These are phyloP conservation scores for Rhizopogon vesiculosus DNA, from an alignment of 768 basidiomycete genomes.

Conservation along the genomic window DNA sequence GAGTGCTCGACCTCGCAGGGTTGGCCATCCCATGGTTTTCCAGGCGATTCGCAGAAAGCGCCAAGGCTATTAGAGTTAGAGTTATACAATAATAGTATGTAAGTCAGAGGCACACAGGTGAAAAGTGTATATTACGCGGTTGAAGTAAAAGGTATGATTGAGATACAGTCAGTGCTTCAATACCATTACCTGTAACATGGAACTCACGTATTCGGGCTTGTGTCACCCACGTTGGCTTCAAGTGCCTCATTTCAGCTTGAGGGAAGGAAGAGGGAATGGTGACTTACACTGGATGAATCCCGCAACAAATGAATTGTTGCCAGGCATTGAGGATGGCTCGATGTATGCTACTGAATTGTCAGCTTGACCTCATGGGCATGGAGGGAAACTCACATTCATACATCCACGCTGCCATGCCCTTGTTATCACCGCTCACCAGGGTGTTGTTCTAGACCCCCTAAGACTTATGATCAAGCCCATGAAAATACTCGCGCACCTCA, in stretches of 20 bases:
- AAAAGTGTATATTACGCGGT: background rate
- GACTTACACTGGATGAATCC: slow-evolving; percentile 68
- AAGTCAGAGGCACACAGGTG: no score
- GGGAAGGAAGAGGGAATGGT: slow-evolving; percentile 1
- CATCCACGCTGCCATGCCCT: slow-evolving; percentile 79
- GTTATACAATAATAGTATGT: no score
- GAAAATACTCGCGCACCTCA: slow-evolving; percentile 35
- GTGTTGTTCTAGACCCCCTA: slow-evolving; percentile 61
- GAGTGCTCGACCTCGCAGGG: slow-evolving; percentile 68
- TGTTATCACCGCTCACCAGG: slow-evolving; percentile 77
- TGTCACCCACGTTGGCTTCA: slow-evolving; percentile 77
- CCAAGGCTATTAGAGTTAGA: slow-evolving; percentile 40
- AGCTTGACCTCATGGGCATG: background rate
- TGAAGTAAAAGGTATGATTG: background rate
- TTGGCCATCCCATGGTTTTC: slow-evolving; percentile 60
- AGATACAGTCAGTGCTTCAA: slow-evolving; percentile 4
- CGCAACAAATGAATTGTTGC: slow-evolving; percentile 66
- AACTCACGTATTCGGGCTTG: slow-evolving; percentile 73
- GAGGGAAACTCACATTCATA: slow-evolving; percentile 53
- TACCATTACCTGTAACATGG: background rate
- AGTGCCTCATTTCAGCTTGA: slow-evolving; percentile 4
- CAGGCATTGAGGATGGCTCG: slow-evolving; percentile 63
- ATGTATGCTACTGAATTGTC: slow-evolving; percentile 40
- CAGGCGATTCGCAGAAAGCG: slow-evolving; percentile 76
- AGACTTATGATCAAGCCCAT: background rate